phyloP scores from a whole-genome alignment of 495 filamentous ascomycete species.

The Bacidia rubella region DNA sequence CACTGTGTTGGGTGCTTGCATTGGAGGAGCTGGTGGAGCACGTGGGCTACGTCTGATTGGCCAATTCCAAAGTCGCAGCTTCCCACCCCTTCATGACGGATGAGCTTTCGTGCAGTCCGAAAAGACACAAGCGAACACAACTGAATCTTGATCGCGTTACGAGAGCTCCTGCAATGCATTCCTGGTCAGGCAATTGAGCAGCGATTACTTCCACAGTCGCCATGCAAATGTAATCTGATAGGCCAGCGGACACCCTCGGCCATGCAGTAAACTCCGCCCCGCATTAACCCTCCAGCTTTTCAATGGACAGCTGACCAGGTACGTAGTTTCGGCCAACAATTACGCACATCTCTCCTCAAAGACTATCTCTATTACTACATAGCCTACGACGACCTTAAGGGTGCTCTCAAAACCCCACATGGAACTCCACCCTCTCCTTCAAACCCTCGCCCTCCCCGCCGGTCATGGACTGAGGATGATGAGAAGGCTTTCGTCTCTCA shows the following conservation, averaged over 20 bases:
- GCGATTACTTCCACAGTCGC: background rate
- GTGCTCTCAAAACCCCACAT: conserved; percentile 63
- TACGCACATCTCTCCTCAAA: conserved; percentile 82
- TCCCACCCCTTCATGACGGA: background rate
- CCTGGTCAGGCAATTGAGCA: too few species aligned
- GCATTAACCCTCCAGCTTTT: background rate
- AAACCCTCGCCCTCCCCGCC: conserved; percentile 41
- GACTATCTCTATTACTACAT: conserved; percentile 98
- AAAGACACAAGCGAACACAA: too few species aligned
- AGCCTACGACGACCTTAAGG: conserved; percentile 87
- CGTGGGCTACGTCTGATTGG: background rate
- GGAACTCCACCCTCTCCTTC: conserved; percentile 40
- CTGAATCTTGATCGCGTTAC: too few species aligned
- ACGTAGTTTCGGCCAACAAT: conserved; percentile 90
- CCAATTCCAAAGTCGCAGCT: background rate
- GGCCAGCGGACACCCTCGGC: background rate
- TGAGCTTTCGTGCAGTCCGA: too few species aligned
- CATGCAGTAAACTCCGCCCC: background rate
- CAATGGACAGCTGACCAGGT: conserved; percentile 7
- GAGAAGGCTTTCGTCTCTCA: conserved; percentile 76
- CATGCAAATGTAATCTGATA: background rate
- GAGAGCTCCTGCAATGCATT: too few species aligned
- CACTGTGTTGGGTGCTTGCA: background rate
- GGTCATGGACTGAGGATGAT: conserved; percentile 81
- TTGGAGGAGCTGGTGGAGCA: too few species aligned